Evolutionary conservation across 169 alveolate species (phyloP), one percentile per base, ranked within the genome.

Genomic region (Ichthyophthirius multifiliis): DNA sequence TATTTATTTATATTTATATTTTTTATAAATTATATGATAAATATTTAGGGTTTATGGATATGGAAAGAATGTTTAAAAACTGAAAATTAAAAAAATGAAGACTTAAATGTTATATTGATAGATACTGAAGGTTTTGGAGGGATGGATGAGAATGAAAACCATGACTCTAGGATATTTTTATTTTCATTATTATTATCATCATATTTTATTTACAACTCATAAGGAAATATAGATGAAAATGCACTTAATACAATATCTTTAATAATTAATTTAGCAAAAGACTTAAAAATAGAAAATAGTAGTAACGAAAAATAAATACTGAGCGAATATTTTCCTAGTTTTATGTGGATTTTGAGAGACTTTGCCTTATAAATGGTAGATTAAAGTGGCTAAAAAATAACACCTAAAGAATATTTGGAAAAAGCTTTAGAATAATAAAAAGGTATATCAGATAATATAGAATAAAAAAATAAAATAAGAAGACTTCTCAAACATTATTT

Each of bases 111-210:
- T 30, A 75, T 90, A 30, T 76, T 93, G 27, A 86, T 93, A 45
- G 97, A 93, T 48, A 88, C 94, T 31, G 97, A 81, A 81, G 86
- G 86, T 10, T 83, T 93, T 34, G 97, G 97, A 37, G 97, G 94
- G 23, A 89, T 90, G 85, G 94, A 90, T 82, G 97, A 93, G 79
- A 94, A 93, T 85, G 88, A 88, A 43, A 93, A 93, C 75, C 97
- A 93, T 63, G 97, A 93, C 73, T 89, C 95, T 3, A 83, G 91
- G 48, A 90, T 93, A 64, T 93, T 93, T 77, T 75, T 93, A 64
- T 86, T 93, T n/a, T 90, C 95, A 13, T 74, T 93, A n/a, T 75
- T 93, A 45, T 81, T 93, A 7, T 82, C 93, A 71, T 83, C 93
- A 47, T 89, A 89, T 44, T 90, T 93, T 63, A 89, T 93, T 65